Conservation (phyloP, 2,329 filamentous ascomycete genomes). For the Trichoderma sp. region DNA sequence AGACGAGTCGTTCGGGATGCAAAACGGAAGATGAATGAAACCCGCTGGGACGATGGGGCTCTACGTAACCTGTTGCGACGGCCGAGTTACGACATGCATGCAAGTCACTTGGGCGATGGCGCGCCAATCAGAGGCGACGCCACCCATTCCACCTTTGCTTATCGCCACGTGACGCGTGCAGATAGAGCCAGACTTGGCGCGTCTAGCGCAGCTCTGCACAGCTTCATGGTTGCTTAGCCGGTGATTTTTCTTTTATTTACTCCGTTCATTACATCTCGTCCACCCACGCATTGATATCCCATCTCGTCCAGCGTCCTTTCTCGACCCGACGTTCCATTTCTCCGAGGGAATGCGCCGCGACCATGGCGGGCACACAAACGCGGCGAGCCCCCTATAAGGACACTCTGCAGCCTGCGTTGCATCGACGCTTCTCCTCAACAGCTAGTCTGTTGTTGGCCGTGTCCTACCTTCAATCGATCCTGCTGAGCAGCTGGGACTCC, state of each 20-base stretch:
- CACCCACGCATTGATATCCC: not conserved
- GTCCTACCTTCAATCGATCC: conserved; percentile 70
- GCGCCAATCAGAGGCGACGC: conserved; percentile 21
- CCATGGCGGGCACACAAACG: conserved; percentile 52
- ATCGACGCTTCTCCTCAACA: conserved; percentile 80
- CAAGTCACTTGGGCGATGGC: conserved; percentile 17
- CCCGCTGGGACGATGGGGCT: conserved; percentile 8
- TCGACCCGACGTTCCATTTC: not conserved
- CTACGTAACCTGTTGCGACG: conserved; percentile 31
- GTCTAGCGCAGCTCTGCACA: conserved; percentile 18
- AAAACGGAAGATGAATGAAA: not conserved
- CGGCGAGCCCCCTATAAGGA: conserved; percentile 72
- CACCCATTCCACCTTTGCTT: conserved; percentile 15
- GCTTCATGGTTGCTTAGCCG: conserved; percentile 30
- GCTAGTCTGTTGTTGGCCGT: conserved; percentile 65
- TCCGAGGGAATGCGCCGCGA: conserved; percentile 43
- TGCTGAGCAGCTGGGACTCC: conserved; percentile 66
- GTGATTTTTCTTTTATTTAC: conserved; percentile 37
- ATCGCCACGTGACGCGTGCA: conserved; percentile 32
- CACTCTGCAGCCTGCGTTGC: conserved; percentile 83
- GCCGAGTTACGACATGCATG: conserved; percentile 5
- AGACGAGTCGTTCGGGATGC: not conserved
- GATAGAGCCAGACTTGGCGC: conserved; percentile 23
- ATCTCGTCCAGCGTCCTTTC: not conserved
- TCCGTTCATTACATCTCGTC: conserved; percentile 3